Evolutionary conservation across 129 eudicot species (phyloP).

Genomic region (Artemisia tridentata): DNA sequence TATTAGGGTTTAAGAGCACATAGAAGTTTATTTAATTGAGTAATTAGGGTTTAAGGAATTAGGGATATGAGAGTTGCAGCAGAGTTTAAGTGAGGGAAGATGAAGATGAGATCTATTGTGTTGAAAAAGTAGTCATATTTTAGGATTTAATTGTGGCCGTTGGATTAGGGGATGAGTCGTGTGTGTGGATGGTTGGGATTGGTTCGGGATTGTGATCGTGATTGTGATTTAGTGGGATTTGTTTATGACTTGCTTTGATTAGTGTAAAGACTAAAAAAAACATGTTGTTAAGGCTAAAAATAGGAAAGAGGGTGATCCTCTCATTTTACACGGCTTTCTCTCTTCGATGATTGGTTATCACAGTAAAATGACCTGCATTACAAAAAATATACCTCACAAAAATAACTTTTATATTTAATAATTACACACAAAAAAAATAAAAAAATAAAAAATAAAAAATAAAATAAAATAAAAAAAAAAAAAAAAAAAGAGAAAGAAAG

Average conservation of each 20-base stretch:
- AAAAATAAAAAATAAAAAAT: no score
- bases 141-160: conserved; percentile 25
- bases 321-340: no score
- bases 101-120: conserved; percentile 31
- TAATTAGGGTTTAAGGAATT: conserved; percentile 1
- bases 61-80: conserved; percentile 30
- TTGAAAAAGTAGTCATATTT: conserved; percentile 23
- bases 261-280: conserved; percentile 1
- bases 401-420: no score
- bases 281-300: no score
- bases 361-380: no score
- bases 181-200: conserved; percentile 8
- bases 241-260: conserved; percentile 5
- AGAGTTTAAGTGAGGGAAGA: conserved; percentile 29
- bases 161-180: conserved; percentile 28
- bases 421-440: no score
- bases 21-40: neutral
- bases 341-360: no score
- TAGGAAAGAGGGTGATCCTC: no score
- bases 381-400: no score
- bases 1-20: conserved; percentile 22
- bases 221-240: conserved; percentile 9
- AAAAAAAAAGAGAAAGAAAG: no score
- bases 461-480: no score
- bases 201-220: neutral